Percentiles rank a stretch among this genome's conserved stretches.
Conservation (phyloP, 768 basidiomycete species). For the Mycena maculata region DNA sequence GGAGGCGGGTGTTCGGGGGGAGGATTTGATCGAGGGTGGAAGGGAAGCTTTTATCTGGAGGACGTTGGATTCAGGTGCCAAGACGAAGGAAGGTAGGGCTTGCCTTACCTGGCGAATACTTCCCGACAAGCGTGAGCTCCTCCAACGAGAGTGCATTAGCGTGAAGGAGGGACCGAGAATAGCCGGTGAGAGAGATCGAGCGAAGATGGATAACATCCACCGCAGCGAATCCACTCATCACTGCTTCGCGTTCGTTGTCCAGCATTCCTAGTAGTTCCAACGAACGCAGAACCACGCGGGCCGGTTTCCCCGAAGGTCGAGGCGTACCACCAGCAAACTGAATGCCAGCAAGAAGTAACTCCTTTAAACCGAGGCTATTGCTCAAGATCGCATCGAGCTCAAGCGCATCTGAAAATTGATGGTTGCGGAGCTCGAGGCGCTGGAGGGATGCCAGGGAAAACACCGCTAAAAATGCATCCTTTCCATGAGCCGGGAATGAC, state of each 20-base stretch:
- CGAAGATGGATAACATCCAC: background rate
- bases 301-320: background rate
- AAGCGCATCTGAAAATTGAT: background rate
- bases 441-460: slow-evolving; percentile 1
- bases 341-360: background rate
- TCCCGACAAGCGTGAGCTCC: background rate
- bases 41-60: no score
- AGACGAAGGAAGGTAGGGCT: background rate
- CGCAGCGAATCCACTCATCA: background rate
- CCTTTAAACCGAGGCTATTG: background rate
- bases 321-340: background rate
- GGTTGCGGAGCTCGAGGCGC: background rate
- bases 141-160: background rate
- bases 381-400: background rate
- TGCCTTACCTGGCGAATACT: background rate
- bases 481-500: background rate
- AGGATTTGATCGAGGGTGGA: background rate
- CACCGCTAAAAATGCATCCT: background rate
- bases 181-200: background rate
- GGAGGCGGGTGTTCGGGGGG: background rate
- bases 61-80: background rate
- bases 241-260: background rate
- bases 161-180: background rate
- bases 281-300: background rate
- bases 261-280: background rate